Evolutionary conservation across 169 alveolate species (phyloP).

Genomic region (Eimeria tenella): DNA sequence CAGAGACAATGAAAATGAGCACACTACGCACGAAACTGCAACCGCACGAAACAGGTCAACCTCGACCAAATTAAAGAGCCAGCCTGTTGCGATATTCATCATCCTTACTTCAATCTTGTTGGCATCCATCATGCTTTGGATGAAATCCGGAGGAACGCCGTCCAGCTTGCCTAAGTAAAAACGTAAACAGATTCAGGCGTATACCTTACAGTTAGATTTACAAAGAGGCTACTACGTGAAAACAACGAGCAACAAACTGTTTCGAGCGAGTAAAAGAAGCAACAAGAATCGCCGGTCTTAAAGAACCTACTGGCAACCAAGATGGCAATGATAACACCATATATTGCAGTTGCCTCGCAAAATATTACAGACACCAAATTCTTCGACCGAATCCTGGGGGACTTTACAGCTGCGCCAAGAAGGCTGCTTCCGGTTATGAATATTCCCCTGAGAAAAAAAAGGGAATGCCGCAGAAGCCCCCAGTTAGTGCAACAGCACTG

Average conservation of each 20-base stretch:
- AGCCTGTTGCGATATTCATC: neutral
- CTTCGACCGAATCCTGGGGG: slow-evolving; percentile 99
- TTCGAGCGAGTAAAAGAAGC: neutral
- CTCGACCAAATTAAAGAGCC: neutral
- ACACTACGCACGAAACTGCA: neutral
- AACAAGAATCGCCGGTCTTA: neutral
- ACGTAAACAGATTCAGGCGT: too few species aligned
- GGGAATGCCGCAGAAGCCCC: neutral
- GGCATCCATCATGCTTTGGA: slow-evolving; percentile 54
- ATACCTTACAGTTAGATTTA: too few species aligned
- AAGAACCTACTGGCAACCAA: slow-evolving; percentile 85
- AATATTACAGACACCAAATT: slow-evolving; percentile 98
- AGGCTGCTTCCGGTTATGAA: slow-evolving; percentile 98
- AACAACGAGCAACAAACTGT: too few species aligned
- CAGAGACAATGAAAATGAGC: neutral
- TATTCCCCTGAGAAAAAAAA: slow-evolving; percentile 92
- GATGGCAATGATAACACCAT: slow-evolving; percentile 96
- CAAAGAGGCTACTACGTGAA: too few species aligned
- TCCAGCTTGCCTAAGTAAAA: slow-evolving; percentile 53
- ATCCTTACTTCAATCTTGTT: slow-evolving; percentile 26
- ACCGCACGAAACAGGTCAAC: neutral
- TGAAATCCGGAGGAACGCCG: slow-evolving; percentile 64
- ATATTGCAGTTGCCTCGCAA: slow-evolving; percentile 99
- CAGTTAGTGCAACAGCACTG: neutral
- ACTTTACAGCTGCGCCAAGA: slow-evolving; percentile 98